Evolutionary conservation across 257 asterid genomes (phyloP).

Genomic region (Paraleonurus japonicus): DNA sequence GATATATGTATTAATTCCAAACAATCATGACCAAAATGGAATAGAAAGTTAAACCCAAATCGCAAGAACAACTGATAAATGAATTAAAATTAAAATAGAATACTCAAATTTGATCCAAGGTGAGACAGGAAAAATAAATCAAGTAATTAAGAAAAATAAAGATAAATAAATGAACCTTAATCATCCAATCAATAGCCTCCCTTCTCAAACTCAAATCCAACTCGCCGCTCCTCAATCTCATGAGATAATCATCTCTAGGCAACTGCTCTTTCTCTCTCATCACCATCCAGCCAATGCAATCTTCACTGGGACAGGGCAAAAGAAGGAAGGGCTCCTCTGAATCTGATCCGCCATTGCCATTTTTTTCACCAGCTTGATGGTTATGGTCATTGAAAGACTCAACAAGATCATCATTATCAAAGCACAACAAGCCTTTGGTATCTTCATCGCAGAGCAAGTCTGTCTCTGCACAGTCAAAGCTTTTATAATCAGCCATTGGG

Average conservation of each 20-base stretch:
- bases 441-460: conserved; percentile 58
- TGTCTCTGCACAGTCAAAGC: conserved; percentile 37
- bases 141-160: conserved; percentile 3
- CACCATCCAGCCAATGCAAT: conserved; percentile 51
- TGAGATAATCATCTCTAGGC: conserved; percentile 64
- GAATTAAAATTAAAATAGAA: no score
- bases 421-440: conserved; percentile 30
- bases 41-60: neutral
- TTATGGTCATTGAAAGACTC: conserved; percentile 26
- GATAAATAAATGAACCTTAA: conserved; percentile 46
- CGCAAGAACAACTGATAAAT: neutral
- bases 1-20: neutral
- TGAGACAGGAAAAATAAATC: neutral
- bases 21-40: conserved; percentile 14
- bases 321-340: conserved; percentile 37
- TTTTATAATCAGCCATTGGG: conserved; percentile 44
- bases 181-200: conserved; percentile 78
- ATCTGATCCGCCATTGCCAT: conserved; percentile 43
- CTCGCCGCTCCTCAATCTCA: conserved; percentile 70
- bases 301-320: conserved; percentile 46
- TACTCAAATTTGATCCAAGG: neutral
- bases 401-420: conserved; percentile 41
- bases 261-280: conserved; percentile 48
- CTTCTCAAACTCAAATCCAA: conserved; percentile 60
- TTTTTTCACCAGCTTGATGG: conserved; percentile 29